Evolutionary conservation across 306 rosid species (phyloP).

Genomic region (Malus asiatica): DNA sequence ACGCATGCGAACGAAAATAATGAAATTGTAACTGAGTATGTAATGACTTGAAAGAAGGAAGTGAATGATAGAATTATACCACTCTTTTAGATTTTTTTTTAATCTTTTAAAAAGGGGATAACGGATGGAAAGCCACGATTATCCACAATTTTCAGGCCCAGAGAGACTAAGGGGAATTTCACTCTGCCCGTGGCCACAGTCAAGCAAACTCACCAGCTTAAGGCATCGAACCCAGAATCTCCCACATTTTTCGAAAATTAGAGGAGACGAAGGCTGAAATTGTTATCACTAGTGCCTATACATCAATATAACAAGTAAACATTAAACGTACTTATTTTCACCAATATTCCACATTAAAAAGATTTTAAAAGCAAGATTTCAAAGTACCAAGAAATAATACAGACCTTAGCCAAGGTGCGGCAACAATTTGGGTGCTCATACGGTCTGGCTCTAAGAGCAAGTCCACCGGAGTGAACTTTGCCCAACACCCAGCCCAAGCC

Average conservation of each 20-base stretch:
- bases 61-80: slow-evolving; percentile 42
- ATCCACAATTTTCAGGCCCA: too few species aligned
- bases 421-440: slow-evolving; percentile 81
- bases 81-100: slow-evolving; percentile 23
- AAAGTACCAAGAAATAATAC: background rate
- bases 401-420: slow-evolving; percentile 81
- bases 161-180: too few species aligned
- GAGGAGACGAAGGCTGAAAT: slow-evolving; percentile 81
- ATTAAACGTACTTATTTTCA: background rate
- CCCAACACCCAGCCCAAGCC: too few species aligned
- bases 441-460: slow-evolving; percentile 50
- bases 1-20: background rate
- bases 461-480: too few species aligned
- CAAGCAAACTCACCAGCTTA: too few species aligned
- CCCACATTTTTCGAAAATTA: slow-evolving; percentile 53
- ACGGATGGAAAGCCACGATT: too few species aligned
- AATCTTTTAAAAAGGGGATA: too few species aligned
- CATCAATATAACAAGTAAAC: background rate
- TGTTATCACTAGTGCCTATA: slow-evolving; percentile 78
- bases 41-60: background rate
- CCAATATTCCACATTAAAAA: too few species aligned
- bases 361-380: background rate
- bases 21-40: background rate
- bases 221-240: too few species aligned
- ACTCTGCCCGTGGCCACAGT: too few species aligned